Conservation (phyloP, 306 rosid genomes). For the Citrullus amarus region DNA sequence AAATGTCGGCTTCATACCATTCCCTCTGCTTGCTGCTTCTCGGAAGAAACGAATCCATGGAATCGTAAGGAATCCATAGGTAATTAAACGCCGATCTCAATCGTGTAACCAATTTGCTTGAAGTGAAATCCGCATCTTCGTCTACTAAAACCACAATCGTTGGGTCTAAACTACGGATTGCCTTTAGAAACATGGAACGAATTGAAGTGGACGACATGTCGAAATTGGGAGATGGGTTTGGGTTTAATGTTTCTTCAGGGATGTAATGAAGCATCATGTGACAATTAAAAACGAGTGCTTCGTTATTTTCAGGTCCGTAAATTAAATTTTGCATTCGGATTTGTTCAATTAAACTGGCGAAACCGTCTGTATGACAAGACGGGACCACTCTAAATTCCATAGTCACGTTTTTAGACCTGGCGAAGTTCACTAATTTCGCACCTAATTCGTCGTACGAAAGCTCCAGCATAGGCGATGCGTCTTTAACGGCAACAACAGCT, state of each 20-base stretch:
- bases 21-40: conserved; percentile 67
- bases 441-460: conserved; percentile 71
- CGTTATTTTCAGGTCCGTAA: conserved; percentile 22
- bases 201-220: conserved; percentile 14
- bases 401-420: conserved; percentile 44
- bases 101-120: conserved; percentile 41
- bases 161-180: conserved; percentile 55
- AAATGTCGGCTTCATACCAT: conserved; percentile 76
- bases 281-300: conserved; percentile 66
- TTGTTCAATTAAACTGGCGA: conserved; percentile 47
- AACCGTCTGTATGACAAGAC: conserved; percentile 54
- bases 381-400: conserved; percentile 58
- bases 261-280: conserved; percentile 92
- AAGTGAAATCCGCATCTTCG: conserved; percentile 81
- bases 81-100: conserved; percentile 74
- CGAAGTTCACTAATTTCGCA: conserved; percentile 51
- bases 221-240: conserved; percentile 5
- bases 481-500: conserved; percentile 12
- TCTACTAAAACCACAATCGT: conserved; percentile 56
- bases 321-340: conserved; percentile 49
- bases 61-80: conserved; percentile 89
- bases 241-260: conserved; percentile 47
- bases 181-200: conserved; percentile 48
- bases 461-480: conserved; percentile 56
- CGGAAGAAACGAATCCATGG: conserved; percentile 63